Conservation (phyloP, 169 alveolate species). For the Eimeria tenella region DNA sequence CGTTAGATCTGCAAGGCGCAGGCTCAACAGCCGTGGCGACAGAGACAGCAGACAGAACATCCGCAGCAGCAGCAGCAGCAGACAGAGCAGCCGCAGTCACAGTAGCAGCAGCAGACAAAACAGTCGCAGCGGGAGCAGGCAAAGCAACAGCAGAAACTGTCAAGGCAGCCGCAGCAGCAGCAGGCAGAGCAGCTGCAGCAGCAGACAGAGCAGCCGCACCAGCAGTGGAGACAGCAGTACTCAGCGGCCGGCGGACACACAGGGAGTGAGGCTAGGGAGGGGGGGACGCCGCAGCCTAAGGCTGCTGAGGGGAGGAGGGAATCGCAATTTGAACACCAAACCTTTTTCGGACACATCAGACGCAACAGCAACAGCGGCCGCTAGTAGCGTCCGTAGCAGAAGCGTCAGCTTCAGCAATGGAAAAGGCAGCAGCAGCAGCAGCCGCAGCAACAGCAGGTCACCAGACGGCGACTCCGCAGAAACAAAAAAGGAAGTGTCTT, state of each 20-base stretch:
- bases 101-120: neutral
- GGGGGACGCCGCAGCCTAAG: no score
- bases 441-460: neutral
- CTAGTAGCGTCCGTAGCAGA: neutral
- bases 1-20: neutral
- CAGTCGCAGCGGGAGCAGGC: neutral
- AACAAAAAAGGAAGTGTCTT: neutral
- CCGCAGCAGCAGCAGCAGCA: neutral
- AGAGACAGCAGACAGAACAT: neutral
- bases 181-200: slow-evolving; percentile 18
- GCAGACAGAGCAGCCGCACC: neutral
- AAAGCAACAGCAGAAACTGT: neutral
- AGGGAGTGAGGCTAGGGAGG: no score
- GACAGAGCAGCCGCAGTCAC: neutral
- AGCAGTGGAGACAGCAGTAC: neutral
- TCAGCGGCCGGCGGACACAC: neutral
- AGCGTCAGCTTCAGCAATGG: neutral
- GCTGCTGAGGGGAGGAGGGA: no score
- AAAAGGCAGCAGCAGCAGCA: neutral
- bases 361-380: slow-evolving; percentile 13
- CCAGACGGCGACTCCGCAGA: neutral
- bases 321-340: no score
- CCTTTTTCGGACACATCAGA: neutral
- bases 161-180: neutral
- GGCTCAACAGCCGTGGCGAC: neutral